A percentile compares a stretch with the other conserved stretches of the same genome.
Conservation (phyloP, 352 stramenopile species). For the Globisporangium uncinulatum region DNA sequence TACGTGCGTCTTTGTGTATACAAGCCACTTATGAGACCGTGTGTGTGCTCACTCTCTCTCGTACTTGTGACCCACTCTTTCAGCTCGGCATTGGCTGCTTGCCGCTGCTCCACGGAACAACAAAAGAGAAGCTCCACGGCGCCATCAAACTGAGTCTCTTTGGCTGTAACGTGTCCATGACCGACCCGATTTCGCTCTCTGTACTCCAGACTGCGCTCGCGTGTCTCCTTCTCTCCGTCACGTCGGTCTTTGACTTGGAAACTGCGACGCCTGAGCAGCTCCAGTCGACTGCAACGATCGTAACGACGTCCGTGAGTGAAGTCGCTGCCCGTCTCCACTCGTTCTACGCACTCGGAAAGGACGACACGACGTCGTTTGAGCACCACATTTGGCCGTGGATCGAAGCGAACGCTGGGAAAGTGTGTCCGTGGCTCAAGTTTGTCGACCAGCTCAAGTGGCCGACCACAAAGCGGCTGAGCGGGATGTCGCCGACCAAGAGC, state of each 20-base stretch:
- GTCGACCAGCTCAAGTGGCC: conserved; percentile 70
- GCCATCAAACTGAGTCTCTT: conserved; percentile 53
- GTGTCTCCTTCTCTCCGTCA: conserved; percentile 49
- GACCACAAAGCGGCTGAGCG: conserved; percentile 33
- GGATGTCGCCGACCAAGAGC: conserved; percentile 16
- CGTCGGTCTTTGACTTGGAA: conserved; percentile 58
- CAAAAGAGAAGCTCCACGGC: conserved; percentile 48
- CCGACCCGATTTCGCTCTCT: conserved; percentile 30
- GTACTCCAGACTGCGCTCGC: conserved; percentile 34
- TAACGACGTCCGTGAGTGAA: conserved; percentile 50
- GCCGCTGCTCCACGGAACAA: conserved; percentile 40
- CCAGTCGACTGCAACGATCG: conserved; percentile 46
- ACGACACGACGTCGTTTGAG: conserved; percentile 27
- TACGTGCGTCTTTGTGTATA: conserved; percentile 6
- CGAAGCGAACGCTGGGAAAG: conserved; percentile 41
- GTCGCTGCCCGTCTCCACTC: conserved; percentile 44
- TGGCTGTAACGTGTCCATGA: conserved; percentile 24
- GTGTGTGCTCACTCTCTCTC: background rate
- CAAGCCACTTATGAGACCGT: too few species aligned
- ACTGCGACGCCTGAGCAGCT: conserved; percentile 42
- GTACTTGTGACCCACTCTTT: background rate
- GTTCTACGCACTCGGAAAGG: conserved; percentile 32
- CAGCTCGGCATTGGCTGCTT: conserved; percentile 55
- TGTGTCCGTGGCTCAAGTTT: conserved; percentile 63
- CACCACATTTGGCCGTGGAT: conserved; percentile 60